Conservation (phyloP, 2,329 filamentous ascomycete species). For the Pseudogymnoascus sp. region DNA sequence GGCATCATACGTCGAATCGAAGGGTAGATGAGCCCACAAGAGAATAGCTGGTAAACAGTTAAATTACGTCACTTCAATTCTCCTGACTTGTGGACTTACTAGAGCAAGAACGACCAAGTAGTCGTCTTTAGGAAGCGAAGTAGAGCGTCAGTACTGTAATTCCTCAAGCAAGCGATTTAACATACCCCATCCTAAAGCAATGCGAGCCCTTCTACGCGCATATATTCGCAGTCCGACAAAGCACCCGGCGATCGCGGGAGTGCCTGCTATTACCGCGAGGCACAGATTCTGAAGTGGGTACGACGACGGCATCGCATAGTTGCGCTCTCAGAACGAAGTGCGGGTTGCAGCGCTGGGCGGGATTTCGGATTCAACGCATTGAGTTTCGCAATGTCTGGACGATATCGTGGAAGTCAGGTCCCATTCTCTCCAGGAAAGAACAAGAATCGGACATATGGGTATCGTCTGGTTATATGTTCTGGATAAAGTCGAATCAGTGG, state of each 20-base stretch:
- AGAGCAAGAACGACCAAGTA: background rate
- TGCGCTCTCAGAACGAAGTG: background rate
- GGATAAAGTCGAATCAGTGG: background rate
- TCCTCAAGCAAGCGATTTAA: background rate
- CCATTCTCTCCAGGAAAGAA: conserved; percentile 5
- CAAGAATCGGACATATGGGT: background rate
- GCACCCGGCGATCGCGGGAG: background rate
- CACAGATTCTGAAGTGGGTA: conserved; percentile 2
- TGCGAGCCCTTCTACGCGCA: conserved; percentile 1
- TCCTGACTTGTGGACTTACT: background rate
- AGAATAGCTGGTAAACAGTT: background rate
- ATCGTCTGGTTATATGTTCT: background rate
- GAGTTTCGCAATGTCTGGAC: background rate
- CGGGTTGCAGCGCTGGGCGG: background rate
- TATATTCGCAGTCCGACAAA: background rate
- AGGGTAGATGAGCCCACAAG: conserved; percentile 1
- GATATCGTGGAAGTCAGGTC: background rate
- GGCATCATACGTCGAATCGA: background rate
- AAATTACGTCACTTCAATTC: background rate
- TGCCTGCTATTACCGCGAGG: background rate
- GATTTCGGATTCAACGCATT: background rate
- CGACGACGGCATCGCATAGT: conserved; percentile 6
- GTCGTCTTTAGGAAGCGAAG: background rate
- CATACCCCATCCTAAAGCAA: conserved; percentile 4
- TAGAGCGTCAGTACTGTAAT: background rate